Evolutionary conservation across 495 filamentous ascomycete species (phyloP).

Genomic region (Talaromyces thailandensis): DNA sequence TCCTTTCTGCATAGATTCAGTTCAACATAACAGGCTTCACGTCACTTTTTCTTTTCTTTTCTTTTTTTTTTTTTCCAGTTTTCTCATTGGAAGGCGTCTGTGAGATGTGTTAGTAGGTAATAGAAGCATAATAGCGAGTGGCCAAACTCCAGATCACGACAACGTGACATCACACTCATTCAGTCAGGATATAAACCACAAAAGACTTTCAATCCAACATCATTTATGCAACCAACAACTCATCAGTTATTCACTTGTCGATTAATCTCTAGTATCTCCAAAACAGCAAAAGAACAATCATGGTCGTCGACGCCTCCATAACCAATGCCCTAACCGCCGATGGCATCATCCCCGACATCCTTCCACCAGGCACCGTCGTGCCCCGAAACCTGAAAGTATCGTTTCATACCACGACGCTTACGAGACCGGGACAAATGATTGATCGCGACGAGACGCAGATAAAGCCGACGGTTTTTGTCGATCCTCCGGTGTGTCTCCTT

Average conservation of each 20-base stretch:
- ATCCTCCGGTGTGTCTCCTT: slow-evolving; percentile 6
- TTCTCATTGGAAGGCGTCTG: background rate
- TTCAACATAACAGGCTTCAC: too few relatives aligned
- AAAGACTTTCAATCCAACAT: background rate
- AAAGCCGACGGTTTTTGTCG: slow-evolving; percentile 4
- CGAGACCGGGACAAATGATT: slow-evolving; percentile 3
- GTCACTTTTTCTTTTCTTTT: too few relatives aligned
- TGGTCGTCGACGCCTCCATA: slow-evolving; percentile 5
- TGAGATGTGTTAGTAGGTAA: background rate
- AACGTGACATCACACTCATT: background rate
- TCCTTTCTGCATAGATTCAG: background rate
- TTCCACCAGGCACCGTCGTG: slow-evolving; percentile 1
- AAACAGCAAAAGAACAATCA: background rate
- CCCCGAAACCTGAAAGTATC: background rate
- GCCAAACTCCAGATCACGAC: background rate
- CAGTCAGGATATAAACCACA: background rate
- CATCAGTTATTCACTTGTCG: background rate
- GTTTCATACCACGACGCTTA: background rate
- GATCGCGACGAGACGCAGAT: slow-evolving; percentile 2
- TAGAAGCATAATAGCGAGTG: background rate
- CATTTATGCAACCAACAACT: background rate
- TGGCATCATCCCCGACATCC: slow-evolving; percentile 7
- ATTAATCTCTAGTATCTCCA: background rate
- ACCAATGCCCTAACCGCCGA: slow-evolving; percentile 1
- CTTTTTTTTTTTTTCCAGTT: too few relatives aligned